These are phyloP conservation scores for Pseudocercospora vitis DNA, from an alignment of 2,329 filamentous ascomycete genomes.

Conservation along the genomic window DNA sequence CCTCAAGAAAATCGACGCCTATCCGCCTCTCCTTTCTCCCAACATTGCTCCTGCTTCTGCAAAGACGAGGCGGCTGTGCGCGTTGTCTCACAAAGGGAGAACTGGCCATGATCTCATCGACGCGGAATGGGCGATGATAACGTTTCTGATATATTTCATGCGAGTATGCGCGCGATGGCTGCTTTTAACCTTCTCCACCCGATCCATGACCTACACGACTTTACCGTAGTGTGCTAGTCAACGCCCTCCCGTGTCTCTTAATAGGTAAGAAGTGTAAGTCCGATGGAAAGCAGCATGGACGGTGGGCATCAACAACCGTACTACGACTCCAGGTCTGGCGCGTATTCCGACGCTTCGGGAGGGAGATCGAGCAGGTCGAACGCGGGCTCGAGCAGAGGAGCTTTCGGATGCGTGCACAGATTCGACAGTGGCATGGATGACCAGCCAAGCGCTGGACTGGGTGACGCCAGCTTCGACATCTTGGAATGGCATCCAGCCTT, in stretches of 20 bases:
- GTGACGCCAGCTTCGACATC: conserved; percentile 66
- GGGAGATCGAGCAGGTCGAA: conserved; percentile 6
- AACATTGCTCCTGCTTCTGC: conserved; percentile 1
- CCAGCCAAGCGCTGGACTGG: conserved; percentile 27
- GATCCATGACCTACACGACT: conserved; percentile 6
- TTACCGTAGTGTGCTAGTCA: conserved; percentile 2
- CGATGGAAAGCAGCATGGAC: not conserved
- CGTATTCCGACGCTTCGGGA: conserved; percentile 3
- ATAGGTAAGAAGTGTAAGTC: not conserved
- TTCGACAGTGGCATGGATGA: conserved; percentile 23
- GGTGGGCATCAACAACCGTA: not conserved
- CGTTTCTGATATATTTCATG: conserved; percentile 4
- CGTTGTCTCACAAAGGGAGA: too few relatives aligned
- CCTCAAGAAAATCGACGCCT: conserved; percentile 1
- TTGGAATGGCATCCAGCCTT: conserved; percentile 92
- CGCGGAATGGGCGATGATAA: not conserved
- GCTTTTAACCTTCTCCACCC: not conserved
- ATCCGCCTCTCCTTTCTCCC: conserved; percentile 1
- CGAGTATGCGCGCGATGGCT: conserved; percentile 1
- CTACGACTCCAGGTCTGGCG: not conserved
- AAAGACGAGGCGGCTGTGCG: conserved; percentile 4
- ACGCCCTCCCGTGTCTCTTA: not conserved
- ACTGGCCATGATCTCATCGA: conserved; percentile 1
- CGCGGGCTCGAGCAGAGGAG: conserved; percentile 5
- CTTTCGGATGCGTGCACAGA: conserved; percentile 5